A percentile compares a stretch with the other conserved stretches of the same genome.
Evolutionary conservation across 768 basidiomycete species (phyloP).

Genomic region (Tylopilus intermedius): DNA sequence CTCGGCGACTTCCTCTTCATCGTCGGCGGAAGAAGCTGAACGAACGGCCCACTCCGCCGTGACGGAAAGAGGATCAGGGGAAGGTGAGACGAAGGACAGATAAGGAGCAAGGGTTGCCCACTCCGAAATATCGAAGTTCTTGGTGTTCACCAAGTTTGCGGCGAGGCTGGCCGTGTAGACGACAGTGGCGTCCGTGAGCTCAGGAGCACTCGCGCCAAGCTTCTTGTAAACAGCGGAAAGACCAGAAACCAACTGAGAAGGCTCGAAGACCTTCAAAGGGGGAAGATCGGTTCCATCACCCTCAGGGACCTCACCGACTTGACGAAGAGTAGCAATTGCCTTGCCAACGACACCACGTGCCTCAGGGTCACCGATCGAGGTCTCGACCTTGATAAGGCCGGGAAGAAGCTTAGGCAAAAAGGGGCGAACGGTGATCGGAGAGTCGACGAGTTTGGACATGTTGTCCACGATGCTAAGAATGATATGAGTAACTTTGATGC

Average conservation of each 20-base stretch:
- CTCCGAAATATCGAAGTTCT: conserved; percentile 86
- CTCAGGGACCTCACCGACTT: conserved; percentile 86
- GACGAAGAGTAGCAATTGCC: conserved; percentile 93
- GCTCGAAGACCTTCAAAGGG: conserved; percentile 73
- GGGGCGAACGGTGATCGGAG: conserved; percentile 88
- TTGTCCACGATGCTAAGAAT: conserved; percentile 83
- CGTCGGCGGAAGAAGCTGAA: conserved; percentile 74
- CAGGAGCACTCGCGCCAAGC: conserved; percentile 54
- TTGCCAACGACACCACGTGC: conserved; percentile 88
- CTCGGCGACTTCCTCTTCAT: conserved; percentile 62
- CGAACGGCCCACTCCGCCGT: conserved; percentile 86
- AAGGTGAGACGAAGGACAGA: conserved; percentile 59
- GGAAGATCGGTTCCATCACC: conserved; percentile 88
- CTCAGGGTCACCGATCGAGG: conserved; percentile 94
- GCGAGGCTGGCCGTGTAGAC: conserved; percentile 77
- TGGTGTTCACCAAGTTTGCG: conserved; percentile 79
- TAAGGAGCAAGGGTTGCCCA: conserved; percentile 83
- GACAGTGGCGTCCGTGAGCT: conserved; percentile 51
- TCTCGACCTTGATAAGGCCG: conserved; percentile 92
- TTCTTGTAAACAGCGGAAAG: conserved; percentile 85
- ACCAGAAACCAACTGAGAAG: conserved; percentile 56
- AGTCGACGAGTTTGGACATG: conserved; percentile 98
- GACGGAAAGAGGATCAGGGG: conserved; percentile 62
- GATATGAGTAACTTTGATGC: conserved; percentile 14
- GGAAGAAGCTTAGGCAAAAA: conserved; percentile 96